These are phyloP conservation scores for Phaseolus lunatus DNA, from an alignment of 306 rosid species.

Conservation along the genomic window DNA sequence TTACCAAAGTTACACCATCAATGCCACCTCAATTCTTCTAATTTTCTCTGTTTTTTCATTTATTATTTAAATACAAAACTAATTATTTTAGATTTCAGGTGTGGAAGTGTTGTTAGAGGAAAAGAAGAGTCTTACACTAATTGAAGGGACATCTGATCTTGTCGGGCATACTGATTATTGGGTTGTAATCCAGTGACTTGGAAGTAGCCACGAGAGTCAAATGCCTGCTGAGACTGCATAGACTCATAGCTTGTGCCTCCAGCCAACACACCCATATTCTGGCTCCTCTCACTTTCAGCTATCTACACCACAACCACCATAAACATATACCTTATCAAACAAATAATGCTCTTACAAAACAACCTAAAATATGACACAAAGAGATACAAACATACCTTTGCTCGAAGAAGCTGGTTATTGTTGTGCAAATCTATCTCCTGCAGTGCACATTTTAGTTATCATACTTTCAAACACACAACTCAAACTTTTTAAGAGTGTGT, in stretches of 20 bases:
- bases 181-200: constrained; percentile 85
- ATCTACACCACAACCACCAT: constrained; percentile 56
- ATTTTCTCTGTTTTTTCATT: background rate
- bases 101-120: no score
- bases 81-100: no score
- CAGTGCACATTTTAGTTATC: constrained; percentile 34
- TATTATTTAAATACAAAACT: background rate
- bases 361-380: background rate
- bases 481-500: background rate
- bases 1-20: background rate
- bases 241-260: constrained; percentile 66
- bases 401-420: constrained; percentile 85
- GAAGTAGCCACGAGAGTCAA: constrained; percentile 76
- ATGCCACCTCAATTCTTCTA: background rate
- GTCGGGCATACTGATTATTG: constrained; percentile 65
- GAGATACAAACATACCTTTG: constrained; percentile 61
- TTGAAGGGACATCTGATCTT: constrained; percentile 83
- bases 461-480: background rate
- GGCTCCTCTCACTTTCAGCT: constrained; percentile 82
- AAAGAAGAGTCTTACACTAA: no score
- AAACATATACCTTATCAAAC: background rate
- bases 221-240: constrained; percentile 65
- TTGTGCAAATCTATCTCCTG: constrained; percentile 95
- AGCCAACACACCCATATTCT: constrained; percentile 55
- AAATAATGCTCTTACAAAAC: background rate